These are phyloP conservation scores for Microbotryomycetes sp. DNA, from an alignment of 1,284 basidiomycete species.

Conservation along the genomic window DNA sequence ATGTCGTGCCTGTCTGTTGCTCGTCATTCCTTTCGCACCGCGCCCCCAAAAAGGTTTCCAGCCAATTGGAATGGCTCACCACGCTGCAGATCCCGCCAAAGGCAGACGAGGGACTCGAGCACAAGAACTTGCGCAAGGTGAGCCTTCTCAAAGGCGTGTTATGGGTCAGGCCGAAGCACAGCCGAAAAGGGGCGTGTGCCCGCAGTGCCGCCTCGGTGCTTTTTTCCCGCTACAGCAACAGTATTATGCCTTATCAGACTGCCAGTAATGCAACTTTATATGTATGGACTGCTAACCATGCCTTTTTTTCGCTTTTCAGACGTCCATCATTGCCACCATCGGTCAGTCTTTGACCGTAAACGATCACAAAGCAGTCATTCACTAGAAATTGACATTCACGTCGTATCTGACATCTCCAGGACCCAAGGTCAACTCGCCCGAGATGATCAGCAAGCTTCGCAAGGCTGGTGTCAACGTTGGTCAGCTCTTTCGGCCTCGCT, in stretches of 20 bases:
- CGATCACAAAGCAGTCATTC: not conserved
- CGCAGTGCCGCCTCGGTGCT: no score
- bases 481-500: constrained; percentile 44
- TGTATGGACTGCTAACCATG: no score
- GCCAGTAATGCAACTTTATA: no score
- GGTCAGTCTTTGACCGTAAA: constrained; percentile 47
- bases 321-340: constrained; percentile 92
- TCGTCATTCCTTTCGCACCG: no score
- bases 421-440: constrained; percentile 82
- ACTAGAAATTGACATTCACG: not conserved
- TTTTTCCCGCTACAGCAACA: no score
- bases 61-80: constrained; percentile 82
- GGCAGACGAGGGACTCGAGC: constrained; percentile 62
- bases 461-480: constrained; percentile 92
- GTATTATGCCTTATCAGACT: no score
- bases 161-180: not conserved
- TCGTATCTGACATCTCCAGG: constrained; percentile 46
- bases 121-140: constrained; percentile 84
- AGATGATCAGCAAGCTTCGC: constrained; percentile 72
- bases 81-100: constrained; percentile 60
- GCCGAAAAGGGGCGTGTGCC: constrained; percentile 12
- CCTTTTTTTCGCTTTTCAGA: no score
- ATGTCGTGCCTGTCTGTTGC: no score
- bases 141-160: constrained; percentile 33
- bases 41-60: constrained; percentile 22